Base-by-base conservation (phyloP, 768 basidiomycete species). In the Suillus weaverae region DNA sequence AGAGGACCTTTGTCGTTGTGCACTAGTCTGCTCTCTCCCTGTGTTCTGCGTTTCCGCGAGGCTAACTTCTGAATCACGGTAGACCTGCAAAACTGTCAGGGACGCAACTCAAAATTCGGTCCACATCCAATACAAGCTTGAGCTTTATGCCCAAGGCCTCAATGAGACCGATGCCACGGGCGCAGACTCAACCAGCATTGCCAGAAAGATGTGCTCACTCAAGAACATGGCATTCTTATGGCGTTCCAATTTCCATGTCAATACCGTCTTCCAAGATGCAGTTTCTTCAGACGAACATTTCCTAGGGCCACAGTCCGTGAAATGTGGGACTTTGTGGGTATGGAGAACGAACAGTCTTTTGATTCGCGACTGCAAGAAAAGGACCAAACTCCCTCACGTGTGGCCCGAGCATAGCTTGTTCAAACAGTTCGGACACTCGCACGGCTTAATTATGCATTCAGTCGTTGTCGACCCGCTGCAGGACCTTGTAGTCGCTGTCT, bases 251-350 rank as follows among this genome's bases (percentile, higher is more conserved):
- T 41, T 20, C 11, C 18, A 32, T 59, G 5, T 30, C 18, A 41
- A 59, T 30, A 41, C 57, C 4, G 26, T 59, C 30, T 59, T 30
- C 1, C 9, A 59, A 30, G 57, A 30, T 26, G 38, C 20, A 18
- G 26, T 30, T 13, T 4, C 5, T 41, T 6, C 9, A 33, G 5
- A 20, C 53, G 20, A 33, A 11, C 32, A 5, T 10, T 9, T 6
- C 18, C 3, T 16, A 18, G 8, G 16, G 22, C 18, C 26, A 20
- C 38, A 11, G 26, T 30, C 18, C 2, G 11, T 41, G 26, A 59
- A 59, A 26, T 59, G 57, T 41, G 57, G 57, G 39, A 59, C 16
- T 32, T 59, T 39, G 38, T 59, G 26, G 57, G 39, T 59, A 18
- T 41, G 39, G 38, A 26, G 13, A 48, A 26, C 7, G 26, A 6